Base-by-base conservation (phyloP, 2,329 filamentous ascomycete species). In the Colletotrichum melonis region DNA sequence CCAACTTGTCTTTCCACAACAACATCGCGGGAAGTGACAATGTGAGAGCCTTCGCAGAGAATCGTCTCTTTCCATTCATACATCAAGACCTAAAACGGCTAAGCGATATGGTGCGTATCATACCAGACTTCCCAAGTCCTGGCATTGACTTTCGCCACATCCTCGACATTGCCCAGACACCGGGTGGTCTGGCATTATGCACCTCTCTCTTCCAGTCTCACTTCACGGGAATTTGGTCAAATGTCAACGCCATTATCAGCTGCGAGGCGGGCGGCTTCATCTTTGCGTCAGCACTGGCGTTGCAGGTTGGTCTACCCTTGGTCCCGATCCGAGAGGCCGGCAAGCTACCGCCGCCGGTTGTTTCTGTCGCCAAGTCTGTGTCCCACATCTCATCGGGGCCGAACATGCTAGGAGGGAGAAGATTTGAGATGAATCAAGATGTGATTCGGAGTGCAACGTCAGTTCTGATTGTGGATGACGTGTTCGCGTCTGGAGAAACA, bases 391-490 rank as follows among this genome's bases (percentile, higher is more conserved):
- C 89, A 0, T 86, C 86, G 69, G 79, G 78, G n/a, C 67, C 66
- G 62, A 69, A 75, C 1, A 60, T 76, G 16, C 60, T 68, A 5
- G 74, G 73, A 63, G 79, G 81, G 68, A 82, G 83, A 49, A 77
- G 72, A 38, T 84, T 92, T 7, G 89, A 90, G 80, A 88, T 92
- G 78, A 82, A 82, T 19, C 76, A 76, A 22, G 80, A 85, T 80
- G 79, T 80, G 49, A 38, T 92, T 22, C 76, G 81, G 0, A 77
- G 30, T 46, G 84, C 80, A 1, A 80, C 78, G 4, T 82, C 81
- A 4, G 86, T 91, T 12, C 82, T 91, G n/a, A 84, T 91, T 0
- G 83, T 92, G 5, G 90, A 92, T 72, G 90, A 92, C 79, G 89
- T 91, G 32, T 85, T 92, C 69, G 84, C 90, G 6, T 88, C 87